phyloP scores from a whole-genome alignment of 179 eudicot species.

The Gypsophila paniculata region DNA sequence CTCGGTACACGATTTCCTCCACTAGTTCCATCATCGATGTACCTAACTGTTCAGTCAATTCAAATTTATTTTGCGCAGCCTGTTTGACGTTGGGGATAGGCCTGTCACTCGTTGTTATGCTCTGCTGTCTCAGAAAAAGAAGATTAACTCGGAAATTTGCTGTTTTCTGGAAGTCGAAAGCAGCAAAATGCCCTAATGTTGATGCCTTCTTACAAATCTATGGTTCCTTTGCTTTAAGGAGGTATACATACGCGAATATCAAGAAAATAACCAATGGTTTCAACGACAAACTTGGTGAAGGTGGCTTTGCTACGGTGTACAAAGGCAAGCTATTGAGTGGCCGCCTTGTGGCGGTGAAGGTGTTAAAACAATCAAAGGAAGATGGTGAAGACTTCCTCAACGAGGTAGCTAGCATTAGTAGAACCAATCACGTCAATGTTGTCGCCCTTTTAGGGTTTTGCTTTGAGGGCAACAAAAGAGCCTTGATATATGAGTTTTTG shows the following conservation, averaged over 20 bases:
- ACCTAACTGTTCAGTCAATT: background rate
- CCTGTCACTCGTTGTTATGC: background rate
- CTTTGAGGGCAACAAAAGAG: slow-evolving; percentile 28
- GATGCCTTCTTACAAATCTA: slow-evolving; percentile 15
- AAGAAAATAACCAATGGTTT: slow-evolving; percentile 25
- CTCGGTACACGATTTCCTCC: background rate
- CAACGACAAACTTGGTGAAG: slow-evolving; percentile 25
- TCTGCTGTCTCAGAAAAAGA: slow-evolving; percentile 1
- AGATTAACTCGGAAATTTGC: background rate
- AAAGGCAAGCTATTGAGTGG: slow-evolving; percentile 24
- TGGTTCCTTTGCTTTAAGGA: slow-evolving; percentile 21
- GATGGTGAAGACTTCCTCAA: slow-evolving; percentile 25
- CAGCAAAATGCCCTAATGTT: slow-evolving; percentile 14
- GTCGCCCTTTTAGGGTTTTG: slow-evolving; percentile 30
- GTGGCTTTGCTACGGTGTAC: slow-evolving; percentile 19
- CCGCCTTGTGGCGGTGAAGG: slow-evolving; percentile 29
- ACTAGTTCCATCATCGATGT: background rate
- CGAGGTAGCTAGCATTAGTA: slow-evolving; percentile 23
- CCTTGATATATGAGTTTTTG: slow-evolving; percentile 33
- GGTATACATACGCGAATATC: slow-evolving; percentile 19
- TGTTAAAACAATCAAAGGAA: slow-evolving; percentile 27
- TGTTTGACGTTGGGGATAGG: background rate
- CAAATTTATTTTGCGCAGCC: background rate
- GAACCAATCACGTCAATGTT: slow-evolving; percentile 23
- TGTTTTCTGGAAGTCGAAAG: slow-evolving; percentile 6